Conservation (phyloP, 164 flowering plant species). For the grape (Vitis vinifera) region ASM3070453v1 NC_081819.1:19058001-19058500, state of each 20-base stretch:
- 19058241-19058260: slow-evolving; percentile 9
- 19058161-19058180: too few species aligned
- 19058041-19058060: too few species aligned
- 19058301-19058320: slow-evolving; percentile 90
- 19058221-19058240: slow-evolving; percentile 9
- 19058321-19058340: slow-evolving; percentile 90
- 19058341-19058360: slow-evolving; percentile 56
- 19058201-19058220: background rate
- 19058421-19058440: slow-evolving; percentile 44
- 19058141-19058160: too few species aligned
- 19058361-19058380: slow-evolving; percentile 39
- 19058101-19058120: too few species aligned
- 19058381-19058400: slow-evolving; percentile 74
- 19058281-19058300: slow-evolving; percentile 74
- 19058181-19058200: too few species aligned
- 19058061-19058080: too few species aligned
- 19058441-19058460: slow-evolving; percentile 72
- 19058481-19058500: slow-evolving; percentile 88
- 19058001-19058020: too few species aligned
- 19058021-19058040: too few species aligned
- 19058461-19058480: slow-evolving; percentile 60
- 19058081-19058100: too few species aligned
- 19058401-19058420: slow-evolving; percentile 71
- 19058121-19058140: too few species aligned
- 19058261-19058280: slow-evolving; percentile 48